A percentile compares a stretch with the other conserved stretches of the same genome.
Evolutionary conservation across 805 yeast species (phyloP).

Genomic region (Cyberlindnera subsufficiens): DNA sequence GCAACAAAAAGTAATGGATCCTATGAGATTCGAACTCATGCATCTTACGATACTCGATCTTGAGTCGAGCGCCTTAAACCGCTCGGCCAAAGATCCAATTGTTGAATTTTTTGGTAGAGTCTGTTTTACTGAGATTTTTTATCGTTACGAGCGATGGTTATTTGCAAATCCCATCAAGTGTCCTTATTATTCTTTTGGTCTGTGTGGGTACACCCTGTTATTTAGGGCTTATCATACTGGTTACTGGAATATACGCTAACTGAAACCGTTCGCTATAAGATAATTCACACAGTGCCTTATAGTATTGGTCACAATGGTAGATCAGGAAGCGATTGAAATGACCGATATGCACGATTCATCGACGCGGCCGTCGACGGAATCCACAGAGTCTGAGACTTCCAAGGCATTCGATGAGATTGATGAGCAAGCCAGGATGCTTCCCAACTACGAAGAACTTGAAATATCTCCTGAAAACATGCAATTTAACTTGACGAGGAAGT

Average conservation of each 20-base stretch:
- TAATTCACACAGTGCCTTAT: too few relatives aligned
- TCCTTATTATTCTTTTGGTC: too few relatives aligned
- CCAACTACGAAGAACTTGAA: constrained; percentile 6
- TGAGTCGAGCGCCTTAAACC: constrained; percentile 22
- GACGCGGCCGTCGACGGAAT: background rate
- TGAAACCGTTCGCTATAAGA: too few relatives aligned
- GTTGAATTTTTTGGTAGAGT: background rate
- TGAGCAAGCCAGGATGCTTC: constrained; percentile 3
- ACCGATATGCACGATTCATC: background rate
- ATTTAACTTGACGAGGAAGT: background rate
- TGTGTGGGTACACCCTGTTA: too few relatives aligned
- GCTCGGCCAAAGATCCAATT: constrained; percentile 21
- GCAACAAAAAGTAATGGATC: constrained; percentile 14
- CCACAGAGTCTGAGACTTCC: constrained; percentile 8
- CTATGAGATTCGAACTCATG: constrained; percentile 21
- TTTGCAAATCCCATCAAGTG: too few relatives aligned
- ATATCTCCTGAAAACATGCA: background rate
- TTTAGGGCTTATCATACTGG: too few relatives aligned
- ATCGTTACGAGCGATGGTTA: too few relatives aligned
- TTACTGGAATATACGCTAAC: too few relatives aligned
- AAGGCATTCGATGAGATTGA: constrained; percentile 6
- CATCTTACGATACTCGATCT: constrained; percentile 21
- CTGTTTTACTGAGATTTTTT: too few relatives aligned
- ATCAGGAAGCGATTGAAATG: constrained; percentile 1
- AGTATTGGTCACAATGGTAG: background rate